Conservation (phyloP, 108 stramenopile species). For the Cyclotella sp. region DNA sequence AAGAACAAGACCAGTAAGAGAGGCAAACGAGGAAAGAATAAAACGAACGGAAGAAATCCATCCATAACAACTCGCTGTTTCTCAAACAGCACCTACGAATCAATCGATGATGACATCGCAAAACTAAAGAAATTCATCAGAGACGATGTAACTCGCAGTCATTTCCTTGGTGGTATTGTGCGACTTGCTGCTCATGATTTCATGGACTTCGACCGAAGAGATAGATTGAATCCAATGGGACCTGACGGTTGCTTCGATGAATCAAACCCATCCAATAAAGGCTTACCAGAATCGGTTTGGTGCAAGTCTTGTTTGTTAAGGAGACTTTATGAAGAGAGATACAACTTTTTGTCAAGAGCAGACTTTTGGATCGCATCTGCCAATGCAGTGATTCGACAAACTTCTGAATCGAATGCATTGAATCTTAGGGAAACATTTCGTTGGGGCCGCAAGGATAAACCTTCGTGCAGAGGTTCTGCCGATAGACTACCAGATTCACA, state of each 20-base stretch:
- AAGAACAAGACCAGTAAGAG: neutral
- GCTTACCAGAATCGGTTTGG: constrained; percentile 46
- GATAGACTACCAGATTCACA: constrained; percentile 36
- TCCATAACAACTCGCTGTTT: constrained; percentile 7
- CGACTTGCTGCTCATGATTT: constrained; percentile 54
- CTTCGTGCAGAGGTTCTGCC: constrained; percentile 31
- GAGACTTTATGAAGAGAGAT: constrained; percentile 28
- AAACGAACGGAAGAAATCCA: neutral
- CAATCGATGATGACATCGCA: constrained; percentile 35
- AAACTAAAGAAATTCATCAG: constrained; percentile 21
- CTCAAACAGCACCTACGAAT: constrained; percentile 19
- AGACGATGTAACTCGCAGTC: constrained; percentile 27
- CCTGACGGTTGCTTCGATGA: constrained; percentile 54
- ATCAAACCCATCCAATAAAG: constrained; percentile 29
- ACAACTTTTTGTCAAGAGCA: constrained; percentile 44
- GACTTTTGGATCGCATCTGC: constrained; percentile 58
- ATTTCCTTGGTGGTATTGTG: constrained; percentile 52
- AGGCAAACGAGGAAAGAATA: neutral
- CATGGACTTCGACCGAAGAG: constrained; percentile 47
- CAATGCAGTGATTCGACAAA: constrained; percentile 49
- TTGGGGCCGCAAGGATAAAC: constrained; percentile 34
- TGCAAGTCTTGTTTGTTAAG: constrained; percentile 37
- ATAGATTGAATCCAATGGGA: constrained; percentile 29
- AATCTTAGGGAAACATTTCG: constrained; percentile 38
- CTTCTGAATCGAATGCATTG: constrained; percentile 40